A percentile compares a stretch with the other conserved stretches of the same genome.
phyloP scores from a whole-genome alignment of 768 basidiomycete species.

The Vararia minispora region DNA sequence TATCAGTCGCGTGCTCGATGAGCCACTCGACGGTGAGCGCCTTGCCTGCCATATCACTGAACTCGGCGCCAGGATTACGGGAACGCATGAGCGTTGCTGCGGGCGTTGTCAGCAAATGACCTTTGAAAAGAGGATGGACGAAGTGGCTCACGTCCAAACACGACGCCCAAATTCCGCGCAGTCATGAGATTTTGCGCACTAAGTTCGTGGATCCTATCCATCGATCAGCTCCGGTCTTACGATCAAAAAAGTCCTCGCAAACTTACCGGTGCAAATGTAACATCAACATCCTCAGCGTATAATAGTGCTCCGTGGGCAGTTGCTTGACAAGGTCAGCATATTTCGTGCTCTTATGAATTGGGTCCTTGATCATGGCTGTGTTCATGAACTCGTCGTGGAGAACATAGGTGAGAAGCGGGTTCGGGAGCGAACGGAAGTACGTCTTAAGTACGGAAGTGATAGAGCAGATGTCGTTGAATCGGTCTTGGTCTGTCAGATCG shows the following conservation, averaged over 20 bases:
- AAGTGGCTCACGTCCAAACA: constrained; percentile 84
- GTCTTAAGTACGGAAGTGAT: constrained; percentile 95
- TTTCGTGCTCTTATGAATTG: constrained; percentile 41
- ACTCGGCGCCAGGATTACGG: constrained; percentile 75
- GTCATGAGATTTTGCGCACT: constrained; percentile 84
- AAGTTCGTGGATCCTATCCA: constrained; percentile 45
- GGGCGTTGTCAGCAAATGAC: constrained; percentile 2
- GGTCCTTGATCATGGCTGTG: constrained; percentile 62
- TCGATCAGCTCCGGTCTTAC: constrained; percentile 4
- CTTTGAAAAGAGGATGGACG: neutral
- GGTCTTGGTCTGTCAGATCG: constrained; percentile 75
- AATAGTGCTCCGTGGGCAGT: constrained; percentile 81
- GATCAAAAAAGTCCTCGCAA: neutral
- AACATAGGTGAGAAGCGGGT: constrained; percentile 83
- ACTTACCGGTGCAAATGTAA: constrained; percentile 77
- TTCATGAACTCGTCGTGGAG: constrained; percentile 85
- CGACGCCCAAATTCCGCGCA: constrained; percentile 89
- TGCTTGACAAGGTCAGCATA: constrained; percentile 61
- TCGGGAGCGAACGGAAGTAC: constrained; percentile 88
- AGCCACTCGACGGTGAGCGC: constrained; percentile 91
- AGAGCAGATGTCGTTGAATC: constrained; percentile 96
- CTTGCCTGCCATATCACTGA: constrained; percentile 96
- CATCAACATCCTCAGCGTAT: constrained; percentile 74
- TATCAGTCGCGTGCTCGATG: constrained; percentile 69
- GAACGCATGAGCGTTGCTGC: constrained; percentile 92